Evolutionary conservation across 2,329 filamentous ascomycete genomes (phyloP), one percentile per base, ranked within the genome.

Genomic region (Oidium heveae): DNA sequence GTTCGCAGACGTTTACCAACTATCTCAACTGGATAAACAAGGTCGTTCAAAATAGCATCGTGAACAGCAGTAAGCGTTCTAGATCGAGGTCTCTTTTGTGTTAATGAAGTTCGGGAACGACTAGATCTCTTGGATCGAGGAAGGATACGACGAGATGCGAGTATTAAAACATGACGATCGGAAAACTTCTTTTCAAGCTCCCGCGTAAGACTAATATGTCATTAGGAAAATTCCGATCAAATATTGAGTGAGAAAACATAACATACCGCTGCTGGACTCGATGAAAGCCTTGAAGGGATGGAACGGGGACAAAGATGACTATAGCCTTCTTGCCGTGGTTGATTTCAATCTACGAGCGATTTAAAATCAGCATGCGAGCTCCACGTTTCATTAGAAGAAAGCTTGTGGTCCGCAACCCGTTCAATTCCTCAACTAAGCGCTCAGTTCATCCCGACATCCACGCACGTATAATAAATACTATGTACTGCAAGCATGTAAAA

Each of bases 141-240:
- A 60, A 98, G 80, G 68, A 98, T 98, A 74, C 91, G 91, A 80
- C 91, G 91, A 69, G 89, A 93, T 66, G 91, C 91, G 67, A 98
- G 84, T 81, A 98, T 87, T 72, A 98, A 79, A 72, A 98, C 91
- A 74, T 98, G 91, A 74, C 91, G 91, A 80, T 98, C 91, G 63
- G 91, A 96, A 86, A 98, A 98, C 79, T 98, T 98, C 87, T 98
- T 98, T 84, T 98, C 91, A 70, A 98, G 88, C 80, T 98, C 91
- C 75, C 91, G 91, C 74, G 91, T 98, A 70, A 98, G 82, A 71
- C 89, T 96, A 18, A 18, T 13, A 33, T 3, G 57, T 55, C 57
- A 56, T 32, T 2, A 52, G 2, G 37, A 16, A 36, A 47, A 37
- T 43, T 9, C 28, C 13, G 22, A 2, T 39, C 7, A 28, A 10